phyloP scores from a whole-genome alignment of 225 moss, liverwort and hornwort species.

The Anthoceros angustus region DNA sequence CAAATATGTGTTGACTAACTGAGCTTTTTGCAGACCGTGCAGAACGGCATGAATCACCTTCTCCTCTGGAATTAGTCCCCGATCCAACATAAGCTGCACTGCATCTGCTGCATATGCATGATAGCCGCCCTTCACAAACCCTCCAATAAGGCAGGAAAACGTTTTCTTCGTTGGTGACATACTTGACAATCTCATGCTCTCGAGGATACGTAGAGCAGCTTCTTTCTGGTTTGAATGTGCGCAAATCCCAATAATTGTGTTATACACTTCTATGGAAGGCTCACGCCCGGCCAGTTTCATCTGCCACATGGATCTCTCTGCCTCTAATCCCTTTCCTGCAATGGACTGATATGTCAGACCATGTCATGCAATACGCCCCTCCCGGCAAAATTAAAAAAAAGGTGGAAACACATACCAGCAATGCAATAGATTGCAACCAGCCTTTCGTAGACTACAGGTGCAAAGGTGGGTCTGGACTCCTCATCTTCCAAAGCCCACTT shows the following conservation, averaged over 20 bases:
- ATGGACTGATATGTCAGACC: neutral
- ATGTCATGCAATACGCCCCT: neutral
- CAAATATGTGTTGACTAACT: slow-evolving; percentile 53
- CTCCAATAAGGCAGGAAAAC: slow-evolving; percentile 69
- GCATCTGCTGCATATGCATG: slow-evolving; percentile 44
- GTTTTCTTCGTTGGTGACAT: slow-evolving; percentile 63
- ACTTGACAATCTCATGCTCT: slow-evolving; percentile 52
- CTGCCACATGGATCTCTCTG: slow-evolving; percentile 74
- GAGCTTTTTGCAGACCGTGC: slow-evolving; percentile 49
- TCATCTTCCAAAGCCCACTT: slow-evolving; percentile 50
- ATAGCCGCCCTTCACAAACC: slow-evolving; percentile 69
- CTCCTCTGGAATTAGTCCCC: slow-evolving; percentile 50
- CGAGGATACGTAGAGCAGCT: slow-evolving; percentile 61
- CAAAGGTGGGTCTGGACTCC: slow-evolving; percentile 20
- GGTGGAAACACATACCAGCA: neutral
- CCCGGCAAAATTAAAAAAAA: neutral
- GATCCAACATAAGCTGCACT: slow-evolving; percentile 57
- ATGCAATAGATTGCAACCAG: slow-evolving; percentile 91
- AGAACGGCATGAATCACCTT: slow-evolving; percentile 83
- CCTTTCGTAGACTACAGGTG: slow-evolving; percentile 66
- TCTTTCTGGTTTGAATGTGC: slow-evolving; percentile 63
- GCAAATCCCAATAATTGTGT: slow-evolving; percentile 78
- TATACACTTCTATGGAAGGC: slow-evolving; percentile 83
- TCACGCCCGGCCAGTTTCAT: slow-evolving; percentile 82
- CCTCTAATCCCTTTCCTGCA: slow-evolving; percentile 69